Evolutionary conservation across 176 grass and related monocot genomes (phyloP).

Genomic region (bread wheat (Triticum aestivum)): IWGSC_CS_RefSeq_v2.1 NC_057806.1:442533681-442534180

Average conservation of each 20-base stretch:
- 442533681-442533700: neutral
- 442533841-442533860: conserved; percentile 25
- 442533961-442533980: conserved; percentile 94
- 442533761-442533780: neutral
- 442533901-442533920: conserved; percentile 97
- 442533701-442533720: neutral
- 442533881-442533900: conserved; percentile 89
- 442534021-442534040: conserved; percentile 14
- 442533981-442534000: conserved; percentile 94
- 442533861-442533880: conserved; percentile 91
- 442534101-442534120: conserved; percentile 69
- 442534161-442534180: conserved; percentile 96
- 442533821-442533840: conserved; percentile 12
- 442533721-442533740: neutral
- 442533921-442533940: conserved; percentile 98
- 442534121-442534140: conserved; percentile 94
- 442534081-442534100: conserved; percentile 20
- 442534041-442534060: conserved; percentile 10
- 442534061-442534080: conserved; percentile 19
- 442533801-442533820: neutral
- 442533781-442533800: conserved; percentile 4
- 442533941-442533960: conserved; percentile 99
- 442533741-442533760: neutral
- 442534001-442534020: conserved; percentile 62
- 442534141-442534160: conserved; percentile 98